Evolutionary conservation across 371 early-diverging fungal genomes (phyloP), one percentile per base, ranked within the genome.

Genomic region (Mucor mucedo): DNA sequence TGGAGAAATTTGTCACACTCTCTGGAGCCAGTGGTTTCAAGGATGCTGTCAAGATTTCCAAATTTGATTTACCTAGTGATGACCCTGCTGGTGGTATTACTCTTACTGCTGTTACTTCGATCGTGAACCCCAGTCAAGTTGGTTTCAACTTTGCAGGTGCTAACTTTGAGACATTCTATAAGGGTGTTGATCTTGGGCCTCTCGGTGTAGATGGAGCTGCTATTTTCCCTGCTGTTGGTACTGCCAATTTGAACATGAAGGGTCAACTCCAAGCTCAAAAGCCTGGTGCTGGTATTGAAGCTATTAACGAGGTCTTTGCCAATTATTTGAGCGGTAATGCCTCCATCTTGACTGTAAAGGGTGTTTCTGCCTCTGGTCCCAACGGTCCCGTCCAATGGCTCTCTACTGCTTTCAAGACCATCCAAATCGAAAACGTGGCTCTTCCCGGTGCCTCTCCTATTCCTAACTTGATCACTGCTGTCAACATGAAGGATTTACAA

Each of bases 81-180:
- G 85, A 85, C 57, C 78, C 86, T 48, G 66, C 62, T 32, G 82
- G 83, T 53, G 87, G 86, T 78, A 86, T 87, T 59, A 77, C 81
- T 6, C 68, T 87, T 29, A 73, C 68, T 29, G 78, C 86, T 49
- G 28, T 71, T 8, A 83, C 88, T 11, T 70, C 75, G 6, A 79
- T 87, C 55, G 69, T 63, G 45, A 77, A 77, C 60, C 88, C 88
- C 11, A 77, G 77, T 58, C 85, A 84, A 68, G 74, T 87, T 41
- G 87, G 87, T 61, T 83, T 87, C 69, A 56, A 70, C 28, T 64
- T 82, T 29, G 57, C 55, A 14, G 73, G 75, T 58, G 80, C 60
- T 57, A 58, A 55, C 4, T 79, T 82, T 55, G 64, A 69, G 14
- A 60, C 74, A 10, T 71, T 59, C 63, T 82, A 66, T 32, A 52